Conservation (phyloP, 305 asterid genomes). For the Plantago lanceolata region DNA sequence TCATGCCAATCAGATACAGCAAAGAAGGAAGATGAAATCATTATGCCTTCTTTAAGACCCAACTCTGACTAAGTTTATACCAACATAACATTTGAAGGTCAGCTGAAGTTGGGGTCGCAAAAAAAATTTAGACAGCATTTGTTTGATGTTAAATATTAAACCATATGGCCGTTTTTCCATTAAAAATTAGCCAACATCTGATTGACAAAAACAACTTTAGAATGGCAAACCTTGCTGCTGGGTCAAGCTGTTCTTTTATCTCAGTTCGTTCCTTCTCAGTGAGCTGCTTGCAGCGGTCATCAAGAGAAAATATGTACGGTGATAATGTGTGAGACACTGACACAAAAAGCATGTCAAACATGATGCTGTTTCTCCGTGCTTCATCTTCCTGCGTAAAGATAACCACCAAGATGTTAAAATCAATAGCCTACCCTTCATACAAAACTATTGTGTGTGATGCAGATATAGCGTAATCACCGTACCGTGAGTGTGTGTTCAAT, state of each 20-base stretch:
- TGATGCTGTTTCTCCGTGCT: conserved; percentile 80
- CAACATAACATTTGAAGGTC: too few species aligned
- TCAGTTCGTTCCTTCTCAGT: conserved; percentile 43
- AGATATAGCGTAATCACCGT: conserved; percentile 14
- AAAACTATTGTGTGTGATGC: conserved; percentile 15
- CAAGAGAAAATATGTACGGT: conserved; percentile 81
- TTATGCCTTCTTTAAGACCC: too few species aligned
- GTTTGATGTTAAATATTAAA: too few species aligned
- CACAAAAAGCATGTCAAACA: conserved; percentile 86
- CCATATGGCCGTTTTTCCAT: too few species aligned
- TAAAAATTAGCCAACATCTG: neutral
- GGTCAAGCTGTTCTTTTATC: conserved; percentile 74
- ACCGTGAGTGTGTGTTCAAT: conserved; percentile 90
- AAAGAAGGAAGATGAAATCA: neutral
- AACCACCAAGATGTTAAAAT: conserved; percentile 17
- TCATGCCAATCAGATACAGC: neutral
- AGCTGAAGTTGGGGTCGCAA: too few species aligned
- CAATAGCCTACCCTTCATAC: neutral
- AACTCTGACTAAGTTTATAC: too few species aligned
- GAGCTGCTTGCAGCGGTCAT: conserved; percentile 78
- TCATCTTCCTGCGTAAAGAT: conserved; percentile 72
- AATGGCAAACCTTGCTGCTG: conserved; percentile 75
- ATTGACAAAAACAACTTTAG: neutral
- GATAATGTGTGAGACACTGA: conserved; percentile 78
- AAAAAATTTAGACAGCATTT: too few species aligned